Evolutionary conservation across 2,329 filamentous ascomycete genomes (phyloP).

Genomic region (Lasiodiplodia sp.): DNA sequence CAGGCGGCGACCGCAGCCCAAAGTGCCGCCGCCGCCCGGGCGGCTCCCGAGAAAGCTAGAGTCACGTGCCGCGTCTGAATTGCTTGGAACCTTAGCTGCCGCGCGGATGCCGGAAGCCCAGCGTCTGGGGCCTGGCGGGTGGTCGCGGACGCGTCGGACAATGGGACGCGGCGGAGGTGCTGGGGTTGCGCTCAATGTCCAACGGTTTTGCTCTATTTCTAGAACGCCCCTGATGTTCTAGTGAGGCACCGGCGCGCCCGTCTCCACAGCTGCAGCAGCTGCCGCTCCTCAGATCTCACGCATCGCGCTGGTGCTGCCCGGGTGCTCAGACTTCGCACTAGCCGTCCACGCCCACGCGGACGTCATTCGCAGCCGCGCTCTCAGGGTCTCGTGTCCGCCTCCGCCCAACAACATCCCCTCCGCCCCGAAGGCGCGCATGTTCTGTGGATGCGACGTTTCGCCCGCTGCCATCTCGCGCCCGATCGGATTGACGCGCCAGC

Average conservation of each 20-base stretch:
- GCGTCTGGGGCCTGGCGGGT: neutral
- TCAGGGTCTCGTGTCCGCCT: constrained; percentile 15
- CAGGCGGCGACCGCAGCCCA: constrained; percentile 2
- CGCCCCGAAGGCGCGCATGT: neutral
- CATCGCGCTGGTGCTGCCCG: constrained; percentile 13
- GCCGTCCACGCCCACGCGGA: constrained; percentile 8
- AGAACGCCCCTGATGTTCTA: constrained; percentile 28
- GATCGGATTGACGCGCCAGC: constrained; percentile 21
- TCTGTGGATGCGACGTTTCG: constrained; percentile 12
- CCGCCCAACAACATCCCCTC: neutral
- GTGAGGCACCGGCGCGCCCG: constrained; percentile 16
- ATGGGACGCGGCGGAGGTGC: constrained; percentile 1
- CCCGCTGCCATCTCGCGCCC: constrained; percentile 5
- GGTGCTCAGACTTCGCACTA: constrained; percentile 24
- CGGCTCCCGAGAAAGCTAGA: neutral
- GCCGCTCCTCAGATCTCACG: constrained; percentile 9
- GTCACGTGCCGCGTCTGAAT: neutral
- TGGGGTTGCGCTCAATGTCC: neutral
- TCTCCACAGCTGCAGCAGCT: constrained; percentile 24
- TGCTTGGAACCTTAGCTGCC: neutral
- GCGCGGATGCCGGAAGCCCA: constrained; percentile 17
- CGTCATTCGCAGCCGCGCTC: constrained; percentile 21
- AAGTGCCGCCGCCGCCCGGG: constrained; percentile 6
- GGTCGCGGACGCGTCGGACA: constrained; percentile 7
- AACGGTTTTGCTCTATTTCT: constrained; percentile 18